These are phyloP conservation scores for Cystoderma amianthinum DNA, from an alignment of 768 basidiomycete genomes.

Conservation along the genomic window DNA sequence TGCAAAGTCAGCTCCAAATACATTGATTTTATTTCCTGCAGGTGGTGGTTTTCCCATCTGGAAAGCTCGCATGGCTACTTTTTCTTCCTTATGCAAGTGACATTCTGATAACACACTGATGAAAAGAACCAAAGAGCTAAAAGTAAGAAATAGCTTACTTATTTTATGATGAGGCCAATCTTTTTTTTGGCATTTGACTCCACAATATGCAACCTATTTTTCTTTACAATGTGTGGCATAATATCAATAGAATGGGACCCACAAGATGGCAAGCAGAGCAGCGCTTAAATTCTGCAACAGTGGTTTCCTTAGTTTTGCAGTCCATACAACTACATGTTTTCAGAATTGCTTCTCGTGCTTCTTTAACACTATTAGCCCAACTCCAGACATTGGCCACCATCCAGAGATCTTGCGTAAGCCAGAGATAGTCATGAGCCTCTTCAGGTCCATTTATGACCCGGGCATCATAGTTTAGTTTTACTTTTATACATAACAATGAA, in stretches of 20 bases:
- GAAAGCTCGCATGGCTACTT: background rate
- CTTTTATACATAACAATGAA: background rate
- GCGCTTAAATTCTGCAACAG: constrained; percentile 29
- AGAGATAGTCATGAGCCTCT: constrained; percentile 40
- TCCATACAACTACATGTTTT: constrained; percentile 23
- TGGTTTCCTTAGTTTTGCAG: constrained; percentile 23
- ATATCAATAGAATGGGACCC: background rate
- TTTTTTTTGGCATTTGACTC: constrained; percentile 7
- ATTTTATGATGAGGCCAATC: constrained; percentile 10
- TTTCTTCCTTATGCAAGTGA: background rate
- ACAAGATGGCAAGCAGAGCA: constrained; percentile 28
- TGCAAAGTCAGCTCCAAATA: background rate
- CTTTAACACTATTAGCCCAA: constrained; percentile 29
- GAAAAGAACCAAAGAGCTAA: background rate
- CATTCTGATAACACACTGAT: background rate
- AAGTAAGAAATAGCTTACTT: constrained; percentile 3
- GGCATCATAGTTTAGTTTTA: constrained; percentile 17
- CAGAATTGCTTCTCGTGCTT: constrained; percentile 22
- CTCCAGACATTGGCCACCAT: constrained; percentile 33
- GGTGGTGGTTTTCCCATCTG: background rate
- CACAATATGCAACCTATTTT: constrained; percentile 9
- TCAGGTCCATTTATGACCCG: constrained; percentile 26
- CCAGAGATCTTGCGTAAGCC: constrained; percentile 36
- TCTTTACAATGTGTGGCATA: background rate
- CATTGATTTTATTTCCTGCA: too few relatives aligned